phyloP scores from a whole-genome alignment of 371 early-diverging fungal genomes.

The Parasitella parasitica region DNA sequence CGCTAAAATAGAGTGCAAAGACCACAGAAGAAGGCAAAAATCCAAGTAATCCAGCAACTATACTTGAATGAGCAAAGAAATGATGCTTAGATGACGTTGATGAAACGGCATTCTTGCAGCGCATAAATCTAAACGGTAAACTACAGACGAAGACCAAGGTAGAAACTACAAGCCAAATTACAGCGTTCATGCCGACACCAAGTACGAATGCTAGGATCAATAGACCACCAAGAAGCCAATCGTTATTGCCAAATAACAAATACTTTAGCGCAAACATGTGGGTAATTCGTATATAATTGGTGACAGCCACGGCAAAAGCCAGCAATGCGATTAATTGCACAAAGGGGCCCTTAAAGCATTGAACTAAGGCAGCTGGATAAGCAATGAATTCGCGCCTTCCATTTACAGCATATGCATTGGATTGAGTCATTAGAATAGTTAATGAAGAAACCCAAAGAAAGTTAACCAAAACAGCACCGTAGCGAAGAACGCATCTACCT shows the following conservation, averaged over 20 bases:
- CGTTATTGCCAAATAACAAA: constrained; percentile 25
- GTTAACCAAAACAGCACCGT: constrained; percentile 54
- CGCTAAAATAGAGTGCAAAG: constrained; percentile 2
- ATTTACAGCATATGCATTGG: neutral
- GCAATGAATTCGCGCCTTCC: constrained; percentile 13
- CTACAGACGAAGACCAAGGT: neutral
- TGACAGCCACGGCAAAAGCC: neutral
- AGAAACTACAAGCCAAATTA: constrained; percentile 6
- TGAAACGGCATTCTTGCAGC: neutral
- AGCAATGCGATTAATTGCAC: constrained; percentile 8
- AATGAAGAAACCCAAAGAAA: constrained; percentile 46
- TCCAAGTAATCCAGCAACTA: constrained; percentile 8
- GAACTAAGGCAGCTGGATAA: constrained; percentile 6
- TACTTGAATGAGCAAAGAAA: neutral
- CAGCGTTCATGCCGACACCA: constrained; percentile 9
- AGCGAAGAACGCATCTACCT: constrained; percentile 63
- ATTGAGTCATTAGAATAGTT: constrained; percentile 40
- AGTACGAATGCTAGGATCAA: constrained; percentile 22
- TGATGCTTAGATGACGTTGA: neutral
- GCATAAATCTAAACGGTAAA: neutral
- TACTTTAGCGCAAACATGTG: neutral
- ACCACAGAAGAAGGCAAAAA: constrained; percentile 21
- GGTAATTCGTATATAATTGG: neutral
- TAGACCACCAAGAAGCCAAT: constrained; percentile 30
- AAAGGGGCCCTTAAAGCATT: constrained; percentile 9